Base-by-base conservation (phyloP, 2,329 filamentous ascomycete genomes). In the Nigrograna mackinnonii region DNA sequence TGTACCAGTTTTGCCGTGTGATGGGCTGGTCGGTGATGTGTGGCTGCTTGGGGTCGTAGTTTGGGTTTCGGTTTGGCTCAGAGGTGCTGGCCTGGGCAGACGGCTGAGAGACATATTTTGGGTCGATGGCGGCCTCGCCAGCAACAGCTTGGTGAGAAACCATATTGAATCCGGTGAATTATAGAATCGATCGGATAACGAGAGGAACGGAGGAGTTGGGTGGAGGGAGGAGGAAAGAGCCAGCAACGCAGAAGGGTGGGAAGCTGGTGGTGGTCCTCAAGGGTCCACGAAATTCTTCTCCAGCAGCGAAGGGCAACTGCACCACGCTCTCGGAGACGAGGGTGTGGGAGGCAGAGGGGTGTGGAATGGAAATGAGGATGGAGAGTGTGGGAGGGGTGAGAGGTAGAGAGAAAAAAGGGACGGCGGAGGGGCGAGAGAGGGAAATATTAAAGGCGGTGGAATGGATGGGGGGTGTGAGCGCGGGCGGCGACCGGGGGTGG, bases 11-110 rank as follows among this genome's bases (percentile, higher is more conserved):
- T 54, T 78, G 72, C 72, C 79, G 79, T 49, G 89, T 95, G 54
- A 95, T 87, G 53, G 87, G 86, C 51, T 80, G 80, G 49, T 95
- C 90, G 56, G 89, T 84, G 70, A 95, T 95, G 72, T 95, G 90
- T 61, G 86, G 80, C 75, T 95, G 95, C 76, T 85, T 81, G 37
- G 79, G 76, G 57, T 80, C 75, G 62, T 80, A 79, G 37, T 73
- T 74, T 34, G 67, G 54, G 54, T 76, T 77, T 44, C 58, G 70
- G 63, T 78, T 77, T 22, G 77, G 77, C 70, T 80, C 77, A 46
- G 68, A 60, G 16, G 73, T 68, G 60, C 73, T 74, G 21, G 77
- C 76, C 67, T 73, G 72, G 33, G 73, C 49, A 17, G 70, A 69
- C 11, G 71, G 68, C 62, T 75, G 68, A 39, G 71, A 71, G 47